Base-by-base conservation (phyloP, 805 yeast species). In the Yamadazyma insecticola region DNA sequence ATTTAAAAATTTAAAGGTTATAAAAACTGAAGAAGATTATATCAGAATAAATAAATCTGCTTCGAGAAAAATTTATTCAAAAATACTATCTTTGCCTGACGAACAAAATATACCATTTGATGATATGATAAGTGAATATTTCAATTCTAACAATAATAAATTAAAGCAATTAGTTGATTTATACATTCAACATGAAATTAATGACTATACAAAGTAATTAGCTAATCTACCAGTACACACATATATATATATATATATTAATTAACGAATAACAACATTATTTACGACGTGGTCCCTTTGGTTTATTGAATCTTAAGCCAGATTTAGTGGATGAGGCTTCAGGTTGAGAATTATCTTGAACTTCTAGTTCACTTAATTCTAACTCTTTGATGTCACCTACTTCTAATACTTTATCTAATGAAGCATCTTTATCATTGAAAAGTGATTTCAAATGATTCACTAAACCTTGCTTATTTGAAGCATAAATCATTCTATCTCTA, bases 401-500 rank as follows among this genome's bases (percentile, higher is more conserved):
- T 52, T 83, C 92, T 14, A 82, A 50, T 9, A 67, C 53, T 30
- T 72, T 72, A 21, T 65, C 65, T 15, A 79, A 53, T n/a, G n/a
- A n/a, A n/a, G n/a, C n/a, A n/a, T n/a, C n/a, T n/a, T n/a, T n/a
- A n/a, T n/a, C n/a, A 7, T 52, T 51, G 26, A 57, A 58, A 6
- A 49, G 35, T 13, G 50, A 39, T 37, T 69, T 64, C 49, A 83
- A 60, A 36, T 71, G 66, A 27, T 63, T 67, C 20, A 78, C 55
- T 33, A 82, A 68, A 6, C 81, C 82, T 31, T 67, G 69, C 50
- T 78, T 81, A 39, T 81, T 81, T 3, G 95, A 74, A 1, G 98
- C 97, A 50, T 88, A 87, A 30, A 88, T 55, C 97, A 90, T 90
- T 47, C 97, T 73, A 31, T 88, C 92, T 55, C 81, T 83, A 24